Evolutionary conservation across 1,284 basidiomycete species (phyloP).

Genomic region (Mycosarcoma mackinlayi): DNA sequence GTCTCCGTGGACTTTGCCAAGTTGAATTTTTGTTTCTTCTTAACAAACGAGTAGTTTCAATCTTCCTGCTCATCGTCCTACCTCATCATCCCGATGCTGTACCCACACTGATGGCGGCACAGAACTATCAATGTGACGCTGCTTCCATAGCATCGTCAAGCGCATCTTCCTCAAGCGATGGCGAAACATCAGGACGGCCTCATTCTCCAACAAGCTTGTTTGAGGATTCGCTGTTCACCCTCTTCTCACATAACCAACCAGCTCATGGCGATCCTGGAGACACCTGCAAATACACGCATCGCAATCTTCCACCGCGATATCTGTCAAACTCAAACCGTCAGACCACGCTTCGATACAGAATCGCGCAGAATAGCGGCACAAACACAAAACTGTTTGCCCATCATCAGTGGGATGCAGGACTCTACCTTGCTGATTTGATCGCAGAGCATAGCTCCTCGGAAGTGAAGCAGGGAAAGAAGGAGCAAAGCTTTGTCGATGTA

Average conservation of each 20-base stretch:
- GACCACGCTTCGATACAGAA: conserved; percentile 42
- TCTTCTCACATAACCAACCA: conserved; percentile 61
- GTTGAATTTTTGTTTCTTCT: background rate
- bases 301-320: conserved; percentile 40
- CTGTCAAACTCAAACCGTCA: background rate
- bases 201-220: conserved; percentile 49
- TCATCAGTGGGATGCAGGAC: conserved; percentile 65
- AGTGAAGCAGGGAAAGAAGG: conserved; percentile 5
- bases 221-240: conserved; percentile 58
- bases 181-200: background rate
- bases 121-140: conserved; percentile 2
- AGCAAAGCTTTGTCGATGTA: conserved; percentile 37
- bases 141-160: conserved; percentile 11
- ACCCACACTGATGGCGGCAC: background rate
- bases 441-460: conserved; percentile 20
- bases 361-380: conserved; percentile 45
- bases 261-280: conserved; percentile 61
- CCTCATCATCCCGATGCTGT: background rate
- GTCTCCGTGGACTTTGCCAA: too few relatives aligned
- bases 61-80: too few relatives aligned
- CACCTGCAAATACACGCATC: conserved; percentile 36
- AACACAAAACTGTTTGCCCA: conserved; percentile 64
- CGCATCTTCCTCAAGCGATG: background rate
- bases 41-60: too few relatives aligned
- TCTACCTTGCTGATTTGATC: conserved; percentile 55